Percentiles rank a stretch among this genome's conserved stretches.
These are phyloP conservation scores for Claviceps quebecensis DNA, from an alignment of 2,329 filamentous ascomycete species.

Conservation along the genomic window DNA sequence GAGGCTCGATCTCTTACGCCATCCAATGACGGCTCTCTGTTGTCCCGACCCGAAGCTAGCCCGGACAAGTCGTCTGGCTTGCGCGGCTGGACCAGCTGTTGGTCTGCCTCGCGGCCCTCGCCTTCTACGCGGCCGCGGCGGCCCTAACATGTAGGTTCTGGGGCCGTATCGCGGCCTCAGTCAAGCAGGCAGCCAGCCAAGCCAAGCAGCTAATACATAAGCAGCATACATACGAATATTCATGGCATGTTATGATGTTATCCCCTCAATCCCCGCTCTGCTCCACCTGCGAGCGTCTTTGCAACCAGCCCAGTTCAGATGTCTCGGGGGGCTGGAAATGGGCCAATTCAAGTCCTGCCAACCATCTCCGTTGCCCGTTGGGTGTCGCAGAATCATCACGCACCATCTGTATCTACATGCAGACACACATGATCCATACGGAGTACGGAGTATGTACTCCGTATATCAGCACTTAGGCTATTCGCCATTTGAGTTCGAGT, in stretches of 20 bases:
- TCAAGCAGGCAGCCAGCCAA: not conserved
- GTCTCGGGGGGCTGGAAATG: not conserved
- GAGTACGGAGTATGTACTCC: no score
- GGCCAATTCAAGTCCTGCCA: no score
- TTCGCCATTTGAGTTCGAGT: not conserved
- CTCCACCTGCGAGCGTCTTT: not conserved
- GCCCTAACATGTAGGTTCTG: no score
- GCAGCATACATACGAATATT: not conserved
- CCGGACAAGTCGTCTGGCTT: not conserved
- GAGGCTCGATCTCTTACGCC: no score
- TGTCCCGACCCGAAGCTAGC: no score
- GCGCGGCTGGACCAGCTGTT: not conserved
- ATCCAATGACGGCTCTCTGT: not conserved
- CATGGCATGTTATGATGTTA: constrained; percentile 1
- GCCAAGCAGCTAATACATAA: not conserved
- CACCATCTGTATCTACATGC: no score
- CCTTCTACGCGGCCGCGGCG: no score
- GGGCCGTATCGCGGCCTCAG: not conserved
- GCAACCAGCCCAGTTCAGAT: not conserved
- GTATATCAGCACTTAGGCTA: not conserved
- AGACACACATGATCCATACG: no score
- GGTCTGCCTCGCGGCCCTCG: not conserved
- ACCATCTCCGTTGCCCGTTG: not conserved
- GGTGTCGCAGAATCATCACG: no score
- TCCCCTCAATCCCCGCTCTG: constrained; percentile 1